Evolutionary conservation across 2,329 filamentous ascomycete species (phyloP).

Genomic region (Coniochaeta ligniaria): DNA sequence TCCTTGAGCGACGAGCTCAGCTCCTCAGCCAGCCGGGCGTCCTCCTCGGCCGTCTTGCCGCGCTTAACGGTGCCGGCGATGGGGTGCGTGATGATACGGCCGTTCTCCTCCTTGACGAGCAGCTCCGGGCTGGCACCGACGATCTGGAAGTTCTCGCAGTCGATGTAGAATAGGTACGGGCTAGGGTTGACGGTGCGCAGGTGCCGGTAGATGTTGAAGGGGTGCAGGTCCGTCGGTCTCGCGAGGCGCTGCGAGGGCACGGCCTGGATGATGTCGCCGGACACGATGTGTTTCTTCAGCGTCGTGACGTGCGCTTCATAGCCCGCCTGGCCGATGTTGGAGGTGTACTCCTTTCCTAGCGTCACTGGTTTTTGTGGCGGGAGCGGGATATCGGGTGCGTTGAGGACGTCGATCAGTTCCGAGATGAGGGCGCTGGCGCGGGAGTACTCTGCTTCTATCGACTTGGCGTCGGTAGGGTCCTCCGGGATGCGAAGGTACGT

Average conservation of each 20-base stretch:
- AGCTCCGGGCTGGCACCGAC: constrained; percentile 93
- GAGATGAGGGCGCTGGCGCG: constrained; percentile 58
- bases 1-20: constrained; percentile 81
- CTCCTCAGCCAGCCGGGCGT: constrained; percentile 70
- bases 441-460: constrained; percentile 63
- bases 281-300: constrained; percentile 84
- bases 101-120: constrained; percentile 81
- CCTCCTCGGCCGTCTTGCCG: constrained; percentile 73
- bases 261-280: constrained; percentile 94
- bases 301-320: constrained; percentile 85
- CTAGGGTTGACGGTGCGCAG: constrained; percentile 96
- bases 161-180: constrained; percentile 93
- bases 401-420: constrained; percentile 62
- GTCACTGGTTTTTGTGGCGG: constrained; percentile 69
- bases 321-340: constrained; percentile 82
- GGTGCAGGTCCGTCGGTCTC: constrained; percentile 81
- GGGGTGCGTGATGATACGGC: constrained; percentile 88
- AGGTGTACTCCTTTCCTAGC: constrained; percentile 72
- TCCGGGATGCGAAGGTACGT: constrained; percentile 67
- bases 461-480: constrained; percentile 18
- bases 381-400: constrained; percentile 67
- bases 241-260: constrained; percentile 93
- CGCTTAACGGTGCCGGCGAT: constrained; percentile 94
- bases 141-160: constrained; percentile 88
- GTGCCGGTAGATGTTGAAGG: constrained; percentile 97